A percentile compares a stretch with the other conserved stretches of the same genome.
Evolutionary conservation across 345 rosid species (phyloP).

Genomic region (Barbarea vulgaris): DNA sequence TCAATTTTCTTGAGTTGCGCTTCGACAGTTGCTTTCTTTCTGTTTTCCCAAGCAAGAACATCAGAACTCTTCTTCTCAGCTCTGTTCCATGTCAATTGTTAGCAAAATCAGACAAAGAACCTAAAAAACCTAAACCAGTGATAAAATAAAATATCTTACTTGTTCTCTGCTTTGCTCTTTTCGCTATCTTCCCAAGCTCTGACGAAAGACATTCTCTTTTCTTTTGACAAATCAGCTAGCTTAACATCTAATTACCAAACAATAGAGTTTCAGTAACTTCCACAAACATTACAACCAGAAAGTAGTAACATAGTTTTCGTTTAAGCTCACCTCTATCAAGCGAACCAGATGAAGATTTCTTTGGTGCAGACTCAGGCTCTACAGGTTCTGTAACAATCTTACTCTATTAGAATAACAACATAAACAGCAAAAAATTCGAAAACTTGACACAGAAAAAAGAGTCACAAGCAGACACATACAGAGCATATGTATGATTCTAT

Average conservation of each 20-base stretch:
- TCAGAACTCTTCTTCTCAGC: conserved; percentile 66
- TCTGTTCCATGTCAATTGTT: conserved; percentile 44
- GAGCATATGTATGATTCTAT: neutral
- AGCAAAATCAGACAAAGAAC: conserved; percentile 14
- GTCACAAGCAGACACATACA: neutral
- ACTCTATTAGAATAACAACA: conserved; percentile 9
- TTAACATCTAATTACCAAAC: conserved; percentile 62
- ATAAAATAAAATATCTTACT: conserved; percentile 46
- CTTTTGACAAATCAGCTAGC: conserved; percentile 80
- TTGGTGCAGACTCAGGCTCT: conserved; percentile 52
- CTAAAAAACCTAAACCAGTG: neutral
- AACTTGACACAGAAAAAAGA: neutral
- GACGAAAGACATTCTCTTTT: conserved; percentile 59
- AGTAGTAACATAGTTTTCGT: neutral
- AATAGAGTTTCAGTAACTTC: neutral
- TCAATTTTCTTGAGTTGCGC: conserved; percentile 69
- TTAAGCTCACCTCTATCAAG: conserved; percentile 61
- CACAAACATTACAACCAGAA: conserved; percentile 16
- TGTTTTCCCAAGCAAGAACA: conserved; percentile 71
- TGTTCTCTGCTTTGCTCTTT: conserved; percentile 79
- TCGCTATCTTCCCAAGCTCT: conserved; percentile 96
- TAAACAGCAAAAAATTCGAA: neutral
- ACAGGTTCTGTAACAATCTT: conserved; percentile 53
- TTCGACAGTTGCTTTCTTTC: conserved; percentile 66
- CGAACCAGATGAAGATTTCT: conserved; percentile 66